Evolutionary conservation across 345 rosid species (phyloP), one percentile per base, ranked within the genome.

Genomic region (Murraya paniculata): DNA sequence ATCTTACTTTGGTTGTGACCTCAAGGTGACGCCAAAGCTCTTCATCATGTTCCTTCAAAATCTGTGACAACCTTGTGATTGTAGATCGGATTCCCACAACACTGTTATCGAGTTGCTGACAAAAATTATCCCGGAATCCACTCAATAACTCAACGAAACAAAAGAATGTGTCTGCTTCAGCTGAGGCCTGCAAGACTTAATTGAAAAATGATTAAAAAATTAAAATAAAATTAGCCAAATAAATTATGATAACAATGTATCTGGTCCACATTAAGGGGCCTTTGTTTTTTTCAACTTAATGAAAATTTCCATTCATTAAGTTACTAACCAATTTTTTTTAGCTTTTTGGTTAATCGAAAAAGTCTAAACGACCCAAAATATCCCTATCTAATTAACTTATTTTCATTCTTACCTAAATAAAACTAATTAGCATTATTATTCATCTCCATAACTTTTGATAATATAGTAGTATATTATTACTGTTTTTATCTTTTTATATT

Each of bases 11-110:
- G 41, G 98, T 92, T 75, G 98, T 91, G 87, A 95, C 77, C 87
- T 95, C 99, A 77, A 95, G 87, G 85, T 95, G 99, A 68, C 98
- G 99, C 99, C 99, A 95, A 71, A 95, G 98, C 83, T 95, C 99
- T 83, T 95, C 98, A 80, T 95, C 99, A 72, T 95, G 97, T 72
- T 92, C 92, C 85, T 93, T 95, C 81, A 95, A 81, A 79, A 95
- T 90, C 75, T 86, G 88, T 3, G 98, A 92, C 80, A 95, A 85
- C 81, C 81, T 92, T 70, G 97, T 84, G 75, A 95, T 89, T 36
- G 98, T 91, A 76, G 93, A 89, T 72, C 98, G 97, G 64, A 95
- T 95, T 70, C 99, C 99, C 68, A 92, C 98, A 16, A 87, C 98
- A 86, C 99, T 95, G 86, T 95, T 95, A 83, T 95, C 99, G n/a